Conservation (phyloP, 306 rosid species). For the Mimosa bimucronata region DNA sequence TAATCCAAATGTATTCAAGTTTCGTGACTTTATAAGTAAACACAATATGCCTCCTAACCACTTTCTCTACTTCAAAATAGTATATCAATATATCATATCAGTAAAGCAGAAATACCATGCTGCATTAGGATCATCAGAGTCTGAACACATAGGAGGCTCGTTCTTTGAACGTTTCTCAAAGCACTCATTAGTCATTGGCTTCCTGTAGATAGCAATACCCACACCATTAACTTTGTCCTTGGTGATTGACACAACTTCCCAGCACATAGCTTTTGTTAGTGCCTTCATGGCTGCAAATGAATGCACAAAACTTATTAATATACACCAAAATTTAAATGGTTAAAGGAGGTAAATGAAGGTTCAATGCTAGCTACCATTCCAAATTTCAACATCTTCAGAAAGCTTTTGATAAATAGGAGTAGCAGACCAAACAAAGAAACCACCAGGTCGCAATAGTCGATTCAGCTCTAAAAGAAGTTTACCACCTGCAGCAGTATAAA, state of each 20-base stretch:
- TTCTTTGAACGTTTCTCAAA: constrained; percentile 70
- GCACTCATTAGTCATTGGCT: constrained; percentile 86
- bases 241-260: constrained; percentile 77
- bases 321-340: constrained; percentile 19
- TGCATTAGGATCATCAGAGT: constrained; percentile 81
- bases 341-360: constrained; percentile 23
- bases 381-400: constrained; percentile 82
- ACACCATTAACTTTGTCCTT: constrained; percentile 83
- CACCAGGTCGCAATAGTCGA: constrained; percentile 96
- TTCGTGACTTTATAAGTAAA: constrained; percentile 3
- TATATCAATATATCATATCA: not conserved
- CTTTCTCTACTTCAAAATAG: not conserved
- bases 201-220: constrained; percentile 80
- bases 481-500: constrained; percentile 74
- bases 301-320: constrained; percentile 34
- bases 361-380: constrained; percentile 66
- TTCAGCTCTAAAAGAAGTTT: constrained; percentile 97
- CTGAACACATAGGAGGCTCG: constrained; percentile 77
- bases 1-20: constrained; percentile 13
- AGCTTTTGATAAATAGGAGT: constrained; percentile 94
- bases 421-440: constrained; percentile 98
- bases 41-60: not conserved
- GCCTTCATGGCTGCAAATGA: constrained; percentile 77
- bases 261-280: constrained; percentile 81
- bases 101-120: constrained; percentile 69